These are phyloP conservation scores for Talaromyces marneffei DNA, from an alignment of 2,329 filamentous ascomycete species.

Conservation along the genomic window DNA sequence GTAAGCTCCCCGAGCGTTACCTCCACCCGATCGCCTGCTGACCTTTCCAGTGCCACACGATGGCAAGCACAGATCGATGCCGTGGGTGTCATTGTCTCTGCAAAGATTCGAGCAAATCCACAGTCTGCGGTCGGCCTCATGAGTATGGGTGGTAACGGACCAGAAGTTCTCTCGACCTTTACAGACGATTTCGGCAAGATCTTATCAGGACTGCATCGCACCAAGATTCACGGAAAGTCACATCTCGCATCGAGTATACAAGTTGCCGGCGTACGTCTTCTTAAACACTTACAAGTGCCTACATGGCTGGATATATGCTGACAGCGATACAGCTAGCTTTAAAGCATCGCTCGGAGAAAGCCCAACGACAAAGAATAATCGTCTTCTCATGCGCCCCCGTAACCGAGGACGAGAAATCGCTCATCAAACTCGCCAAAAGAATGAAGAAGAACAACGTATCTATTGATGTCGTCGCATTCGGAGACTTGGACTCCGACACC, in stretches of 20 bases:
- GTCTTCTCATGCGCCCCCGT: conserved; percentile 94
- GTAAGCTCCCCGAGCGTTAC: conserved; percentile 34
- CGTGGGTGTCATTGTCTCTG: conserved; percentile 89
- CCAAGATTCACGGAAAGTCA: conserved; percentile 83
- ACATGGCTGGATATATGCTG: conserved; percentile 4
- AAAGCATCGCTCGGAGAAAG: conserved; percentile 97
- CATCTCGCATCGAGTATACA: conserved; percentile 93
- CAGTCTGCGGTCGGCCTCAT: conserved; percentile 96
- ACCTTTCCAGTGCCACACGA: conserved; percentile 67
- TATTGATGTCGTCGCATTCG: conserved; percentile 92
- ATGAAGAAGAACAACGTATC: conserved; percentile 98
- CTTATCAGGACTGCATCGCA: conserved; percentile 83
- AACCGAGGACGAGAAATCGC: conserved; percentile 78
- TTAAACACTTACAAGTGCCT: background rate
- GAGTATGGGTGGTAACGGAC: conserved; percentile 98
- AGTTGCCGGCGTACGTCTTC: conserved; percentile 72
- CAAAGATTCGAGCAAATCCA: conserved; percentile 89
- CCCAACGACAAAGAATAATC: conserved; percentile 92
- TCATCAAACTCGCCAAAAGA: conserved; percentile 87
- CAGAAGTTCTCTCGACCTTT: conserved; percentile 91
- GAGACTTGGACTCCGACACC: conserved; percentile 83
- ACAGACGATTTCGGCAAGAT: conserved; percentile 96
- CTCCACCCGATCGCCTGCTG: conserved; percentile 14
- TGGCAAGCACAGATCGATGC: conserved; percentile 96
- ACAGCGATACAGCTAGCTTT: conserved; percentile 67